Base-by-base conservation (phyloP, 2,329 filamentous ascomycete species). In the Aspergillus brasiliensis region DNA sequence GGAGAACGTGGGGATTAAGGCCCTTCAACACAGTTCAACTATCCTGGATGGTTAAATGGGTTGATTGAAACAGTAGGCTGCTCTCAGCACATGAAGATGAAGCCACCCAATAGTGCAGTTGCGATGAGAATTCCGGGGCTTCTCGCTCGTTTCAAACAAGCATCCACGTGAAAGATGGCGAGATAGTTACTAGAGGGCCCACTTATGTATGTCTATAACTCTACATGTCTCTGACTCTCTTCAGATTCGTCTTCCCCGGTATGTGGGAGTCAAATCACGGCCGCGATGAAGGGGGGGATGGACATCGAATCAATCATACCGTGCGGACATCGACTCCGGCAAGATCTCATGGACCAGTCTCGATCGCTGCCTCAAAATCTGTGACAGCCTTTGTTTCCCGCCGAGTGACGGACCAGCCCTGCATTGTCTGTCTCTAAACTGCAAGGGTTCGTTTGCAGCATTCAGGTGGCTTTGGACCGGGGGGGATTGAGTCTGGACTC, bases 391-490 rank as follows among this genome's bases (percentile, higher is more conserved):
- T n/a, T 19, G 25, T 42, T 38, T 49, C 46, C 46, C 46, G 27
- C 51, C 25, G n/a, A 44, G 27, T 25, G 37, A 54, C 40, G 19
- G 49, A 38, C 23, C 23, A 44, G 17, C 37, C 49, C 51, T 54
- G 51, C 37, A 54, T 54, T 54, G 51, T 54, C 38, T 44, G 44
- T 54, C 38, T 54, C 51, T 13, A 13, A 15, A 54, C 51, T 54
- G 51, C 51, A 54, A 54, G 51, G 51, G 51, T 54, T 40, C 51
- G n/a, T 54, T 40, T 38, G 21, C 37, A 44, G 38, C 51, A 54
- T 54, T 54, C 51, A 54, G 25, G 51, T 54, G 51, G 51, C 51
- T 46, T 44, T 28, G 25, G 46, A 28, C 51, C 27, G 23, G 21
- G 51, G 38, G 17, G 31, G 34, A 5, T 31, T 37, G 51, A 27